These are phyloP conservation scores for Phaseolus lunatus DNA, from an alignment of 306 rosid species.

Conservation along the genomic window DNA sequence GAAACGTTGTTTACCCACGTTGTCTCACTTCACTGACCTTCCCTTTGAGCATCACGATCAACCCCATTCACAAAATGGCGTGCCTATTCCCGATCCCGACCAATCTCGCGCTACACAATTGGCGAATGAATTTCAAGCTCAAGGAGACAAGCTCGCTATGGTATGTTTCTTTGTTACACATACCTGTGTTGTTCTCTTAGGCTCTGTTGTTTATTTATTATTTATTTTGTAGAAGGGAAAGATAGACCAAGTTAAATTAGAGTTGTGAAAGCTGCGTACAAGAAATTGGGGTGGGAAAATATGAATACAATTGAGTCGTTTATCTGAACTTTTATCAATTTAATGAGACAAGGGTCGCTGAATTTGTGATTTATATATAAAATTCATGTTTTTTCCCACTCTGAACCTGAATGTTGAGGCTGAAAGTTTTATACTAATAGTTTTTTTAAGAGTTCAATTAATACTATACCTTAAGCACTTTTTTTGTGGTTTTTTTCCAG, in stretches of 20 bases:
- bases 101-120: conserved; percentile 40
- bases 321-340: not conserved
- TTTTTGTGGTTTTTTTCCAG: too few relatives aligned
- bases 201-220: not conserved
- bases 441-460: not conserved
- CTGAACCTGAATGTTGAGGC: not conserved
- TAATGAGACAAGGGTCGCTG: not conserved
- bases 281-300: not conserved
- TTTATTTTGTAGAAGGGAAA: not conserved
- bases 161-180: conserved; percentile 8
- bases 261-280: not conserved
- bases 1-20: conserved; percentile 48
- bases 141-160: conserved; percentile 60
- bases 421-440: not conserved
- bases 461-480: too few relatives aligned
- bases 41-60: conserved; percentile 48
- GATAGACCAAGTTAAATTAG: not conserved
- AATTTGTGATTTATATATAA: not conserved
- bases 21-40: conserved; percentile 48
- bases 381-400: not conserved
- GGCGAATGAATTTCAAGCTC: conserved; percentile 54
- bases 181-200: not conserved
- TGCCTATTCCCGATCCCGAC: conserved; percentile 5
- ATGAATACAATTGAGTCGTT: not conserved
- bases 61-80: not conserved